These are phyloP conservation scores for Leucaena leucocephala DNA, from an alignment of 306 rosid species.

Conservation along the genomic window DNA sequence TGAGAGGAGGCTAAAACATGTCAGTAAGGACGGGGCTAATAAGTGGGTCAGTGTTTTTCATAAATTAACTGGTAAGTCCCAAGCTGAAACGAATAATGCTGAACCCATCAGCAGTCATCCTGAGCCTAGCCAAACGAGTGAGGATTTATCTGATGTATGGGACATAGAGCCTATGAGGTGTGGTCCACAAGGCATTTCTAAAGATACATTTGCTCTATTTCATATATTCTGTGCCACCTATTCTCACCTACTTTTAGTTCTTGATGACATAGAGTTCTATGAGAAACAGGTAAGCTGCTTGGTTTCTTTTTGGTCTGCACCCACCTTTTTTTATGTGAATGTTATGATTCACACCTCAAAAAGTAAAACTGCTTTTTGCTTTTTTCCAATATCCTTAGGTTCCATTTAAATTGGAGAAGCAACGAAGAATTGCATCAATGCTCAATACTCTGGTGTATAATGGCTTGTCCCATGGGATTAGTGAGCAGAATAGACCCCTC, in stretches of 20 bases:
- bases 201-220: constrained; percentile 69
- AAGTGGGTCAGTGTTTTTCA: constrained; percentile 79
- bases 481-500: constrained; percentile 63
- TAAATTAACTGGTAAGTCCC: constrained; percentile 78
- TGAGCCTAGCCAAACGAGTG: constrained; percentile 52
- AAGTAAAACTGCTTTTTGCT: constrained; percentile 37
- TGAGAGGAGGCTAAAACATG: constrained; percentile 60
- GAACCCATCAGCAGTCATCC: constrained; percentile 46
- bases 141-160: constrained; percentile 70
- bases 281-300: constrained; percentile 76
- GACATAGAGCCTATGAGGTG: constrained; percentile 70
- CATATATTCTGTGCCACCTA: constrained; percentile 93
- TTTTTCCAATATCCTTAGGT: constrained; percentile 58
- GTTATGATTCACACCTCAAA: constrained; percentile 23
- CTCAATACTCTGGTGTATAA: constrained; percentile 92
- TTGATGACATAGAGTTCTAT: constrained; percentile 96
- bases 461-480: constrained; percentile 66
- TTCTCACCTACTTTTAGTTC: constrained; percentile 90
- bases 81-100: constrained; percentile 43
- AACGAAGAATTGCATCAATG: constrained; percentile 74
- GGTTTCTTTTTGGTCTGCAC: constrained; percentile 11
- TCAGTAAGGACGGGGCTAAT: constrained; percentile 62
- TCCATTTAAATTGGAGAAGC: constrained; percentile 93
- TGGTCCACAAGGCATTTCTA: constrained; percentile 85
- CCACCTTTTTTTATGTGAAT: neutral